Conservation (phyloP, 2,329 filamentous ascomycete genomes). For the Hypomyces rosellus region DNA sequence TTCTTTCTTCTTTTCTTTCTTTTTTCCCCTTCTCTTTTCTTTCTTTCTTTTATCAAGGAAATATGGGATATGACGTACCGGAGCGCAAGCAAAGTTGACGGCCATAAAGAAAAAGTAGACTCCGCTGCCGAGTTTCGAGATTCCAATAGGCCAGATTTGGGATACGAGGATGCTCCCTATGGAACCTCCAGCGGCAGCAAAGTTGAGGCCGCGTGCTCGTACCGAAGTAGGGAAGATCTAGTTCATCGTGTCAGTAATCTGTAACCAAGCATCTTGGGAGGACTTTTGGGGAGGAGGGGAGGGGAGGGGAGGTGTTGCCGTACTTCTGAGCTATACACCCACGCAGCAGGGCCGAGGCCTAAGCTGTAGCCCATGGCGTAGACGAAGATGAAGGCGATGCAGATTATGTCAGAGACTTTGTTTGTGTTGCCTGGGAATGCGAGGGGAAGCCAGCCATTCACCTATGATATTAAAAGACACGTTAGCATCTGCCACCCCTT, state of each 20-base stretch:
- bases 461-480: conserved; percentile 24
- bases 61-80: conserved; percentile 12
- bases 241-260: neutral
- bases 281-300: neutral
- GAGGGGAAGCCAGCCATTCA: conserved; percentile 48
- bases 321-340: conserved; percentile 55
- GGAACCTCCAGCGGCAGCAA: conserved; percentile 48
- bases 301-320: neutral
- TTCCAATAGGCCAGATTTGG: conserved; percentile 50
- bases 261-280: neutral
- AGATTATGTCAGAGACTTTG: conserved; percentile 41
- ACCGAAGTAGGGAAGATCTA: conserved; percentile 51
- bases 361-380: conserved; percentile 54
- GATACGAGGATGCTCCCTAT: conserved; percentile 49
- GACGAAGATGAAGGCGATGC: conserved; percentile 51
- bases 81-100: conserved; percentile 7
- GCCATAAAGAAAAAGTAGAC: conserved; percentile 54
- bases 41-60: no score
- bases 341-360: conserved; percentile 50
- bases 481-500: no score
- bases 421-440: conserved; percentile 45
- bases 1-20: no score
- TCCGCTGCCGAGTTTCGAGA: conserved; percentile 41
- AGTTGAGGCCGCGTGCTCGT: conserved; percentile 50
- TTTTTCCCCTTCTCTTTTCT: no score